Base-by-base conservation (phyloP, 1,284 basidiomycete species). In the Malassezia equina region DNA sequence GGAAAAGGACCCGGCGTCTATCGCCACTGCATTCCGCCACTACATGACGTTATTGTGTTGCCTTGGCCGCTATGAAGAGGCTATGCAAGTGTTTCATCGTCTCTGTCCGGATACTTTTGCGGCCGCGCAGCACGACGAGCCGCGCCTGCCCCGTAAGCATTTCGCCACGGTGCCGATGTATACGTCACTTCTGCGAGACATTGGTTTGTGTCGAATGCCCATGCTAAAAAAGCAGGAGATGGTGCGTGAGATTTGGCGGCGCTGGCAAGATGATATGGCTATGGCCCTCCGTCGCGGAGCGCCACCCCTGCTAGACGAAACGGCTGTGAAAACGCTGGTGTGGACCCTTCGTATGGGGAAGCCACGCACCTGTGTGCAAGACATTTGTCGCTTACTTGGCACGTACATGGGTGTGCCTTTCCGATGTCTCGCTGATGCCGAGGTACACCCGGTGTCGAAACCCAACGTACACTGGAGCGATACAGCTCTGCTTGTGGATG, bases 271-370 rank as follows among this genome's bases (percentile, higher is more conserved):
- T 25, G 54, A 56, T n/a, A 28, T 56, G 6, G 21, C 44, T 13
- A 15, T 25, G n/a, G 17, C 42, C 27, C 27, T 13, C 8, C 46
- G 46, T 13, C 47, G 46, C 47, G 23, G 17, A 4, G 19, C 23
- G 5, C 8, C 24, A 12, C 24, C 21, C 17, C 21, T 46, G 42
- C 33, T 56, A 12, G 54, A 56, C 28, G 43, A 24, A 7, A 47
- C 24, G 1, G 54, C 54, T 28, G 21, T 56, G 15, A 56, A 56
- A 36, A 56, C 54, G 21, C 36, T 56, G 6, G 48, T 56, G 13
- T 56, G 54, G 54, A 31, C 54, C 11, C 29, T 56, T 1, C 12
- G 13, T 3, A 33, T 50, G 15, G 34, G 46, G 9, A 8, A 29
- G 15, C 47, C 47, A 7, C 27, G 8, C 9, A 17, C 24, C 13